Conservation (phyloP, 1,139 yeast genomes). For the Nakaseomyces bracarensis region DNA sequence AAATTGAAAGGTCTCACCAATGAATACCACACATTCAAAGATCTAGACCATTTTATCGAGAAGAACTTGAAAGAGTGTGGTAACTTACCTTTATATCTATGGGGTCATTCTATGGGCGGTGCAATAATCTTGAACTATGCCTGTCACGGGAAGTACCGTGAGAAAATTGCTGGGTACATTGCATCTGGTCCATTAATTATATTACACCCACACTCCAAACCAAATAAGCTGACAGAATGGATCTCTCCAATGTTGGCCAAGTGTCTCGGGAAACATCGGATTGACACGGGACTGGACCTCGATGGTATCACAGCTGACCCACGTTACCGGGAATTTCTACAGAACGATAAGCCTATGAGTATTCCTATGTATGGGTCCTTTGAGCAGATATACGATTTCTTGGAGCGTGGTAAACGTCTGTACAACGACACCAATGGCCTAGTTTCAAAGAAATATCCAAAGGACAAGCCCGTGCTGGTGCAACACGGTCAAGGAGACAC, state of each 20-base stretch:
- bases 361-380: constrained; percentile 41
- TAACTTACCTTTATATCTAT: constrained; percentile 43
- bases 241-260: constrained; percentile 43
- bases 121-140: constrained; percentile 71
- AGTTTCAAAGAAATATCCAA: constrained; percentile 38
- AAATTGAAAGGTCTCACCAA: constrained; percentile 55
- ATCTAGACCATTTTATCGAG: constrained; percentile 51
- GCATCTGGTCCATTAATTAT: constrained; percentile 62
- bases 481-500: constrained; percentile 47
- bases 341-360: constrained; percentile 38
- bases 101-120: constrained; percentile 98
- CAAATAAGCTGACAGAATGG: constrained; percentile 41
- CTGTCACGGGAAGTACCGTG: constrained; percentile 51
- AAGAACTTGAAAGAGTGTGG: constrained; percentile 31
- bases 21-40: constrained; percentile 56
- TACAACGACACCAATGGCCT: constrained; percentile 31
- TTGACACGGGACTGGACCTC: constrained; percentile 49
- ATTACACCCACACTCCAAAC: constrained; percentile 51
- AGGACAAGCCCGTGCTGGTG: constrained; percentile 43
- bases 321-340: constrained; percentile 41
- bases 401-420: constrained; percentile 33
- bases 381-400: constrained; percentile 54
- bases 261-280: constrained; percentile 45
- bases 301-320: constrained; percentile 51
- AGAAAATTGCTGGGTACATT: constrained; percentile 47